Evolutionary conservation across 805 yeast genomes (phyloP).

Genomic region (Kockiozyma suomiensis): DNA sequence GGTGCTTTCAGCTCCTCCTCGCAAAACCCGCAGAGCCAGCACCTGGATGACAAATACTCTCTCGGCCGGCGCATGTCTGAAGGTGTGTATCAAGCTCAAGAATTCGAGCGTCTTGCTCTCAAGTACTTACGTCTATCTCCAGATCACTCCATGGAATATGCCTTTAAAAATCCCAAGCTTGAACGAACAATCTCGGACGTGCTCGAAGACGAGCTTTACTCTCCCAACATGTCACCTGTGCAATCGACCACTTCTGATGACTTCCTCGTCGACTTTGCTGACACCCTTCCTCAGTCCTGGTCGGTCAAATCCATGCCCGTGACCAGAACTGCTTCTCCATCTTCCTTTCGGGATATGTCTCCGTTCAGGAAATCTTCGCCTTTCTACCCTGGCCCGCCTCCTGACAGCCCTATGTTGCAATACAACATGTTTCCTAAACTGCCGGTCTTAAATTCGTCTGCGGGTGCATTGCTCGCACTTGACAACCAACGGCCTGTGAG

Average conservation of each 20-base stretch:
- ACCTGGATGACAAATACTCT: slow-evolving; percentile 10
- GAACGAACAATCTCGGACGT: slow-evolving; percentile 60
- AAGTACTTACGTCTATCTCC: slow-evolving; percentile 17
- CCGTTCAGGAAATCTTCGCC: slow-evolving; percentile 37
- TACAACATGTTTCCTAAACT: slow-evolving; percentile 15
- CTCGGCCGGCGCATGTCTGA: slow-evolving; percentile 31
- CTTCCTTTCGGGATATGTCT: slow-evolving; percentile 25
- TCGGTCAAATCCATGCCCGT: slow-evolving; percentile 28
- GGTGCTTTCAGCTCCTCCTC: slow-evolving; percentile 16
- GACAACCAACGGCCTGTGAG: slow-evolving; percentile 1
- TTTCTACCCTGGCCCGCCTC: slow-evolving; percentile 32
- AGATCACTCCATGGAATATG: slow-evolving; percentile 20
- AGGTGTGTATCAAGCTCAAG: slow-evolving; percentile 15
- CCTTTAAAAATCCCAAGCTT: slow-evolving; percentile 48
- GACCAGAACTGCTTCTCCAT: slow-evolving; percentile 29
- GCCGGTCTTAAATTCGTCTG: slow-evolving; percentile 3
- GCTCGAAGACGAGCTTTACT: slow-evolving; percentile 61
- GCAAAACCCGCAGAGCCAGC: background rate
- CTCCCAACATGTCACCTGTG: slow-evolving; percentile 33
- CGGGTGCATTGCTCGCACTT: background rate
- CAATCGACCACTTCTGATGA: slow-evolving; percentile 31
- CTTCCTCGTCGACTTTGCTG: slow-evolving; percentile 23
- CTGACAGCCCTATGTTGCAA: slow-evolving; percentile 19
- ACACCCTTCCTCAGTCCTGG: slow-evolving; percentile 14
- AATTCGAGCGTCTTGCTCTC: slow-evolving; percentile 2